Percentiles rank a stretch among this genome's conserved stretches.
Conservation (phyloP, 352 stramenopile genomes). For the Globisporangium perplexum region DNA sequence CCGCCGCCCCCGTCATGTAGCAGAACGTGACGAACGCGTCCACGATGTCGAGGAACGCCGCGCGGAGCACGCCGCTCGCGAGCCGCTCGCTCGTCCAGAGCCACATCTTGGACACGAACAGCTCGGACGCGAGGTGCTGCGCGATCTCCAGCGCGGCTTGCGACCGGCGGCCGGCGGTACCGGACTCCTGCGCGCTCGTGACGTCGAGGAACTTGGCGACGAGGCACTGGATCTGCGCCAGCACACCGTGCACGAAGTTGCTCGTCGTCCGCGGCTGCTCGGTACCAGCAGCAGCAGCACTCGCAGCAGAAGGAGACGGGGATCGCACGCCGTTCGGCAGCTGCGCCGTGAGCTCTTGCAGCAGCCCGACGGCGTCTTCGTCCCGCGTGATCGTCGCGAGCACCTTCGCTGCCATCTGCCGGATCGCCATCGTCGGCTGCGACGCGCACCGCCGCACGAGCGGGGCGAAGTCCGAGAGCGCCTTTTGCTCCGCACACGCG, state of each 20-base stretch:
- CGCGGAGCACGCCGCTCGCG: constrained; percentile 35
- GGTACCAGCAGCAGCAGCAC: background rate
- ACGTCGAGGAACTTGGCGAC: constrained; percentile 30
- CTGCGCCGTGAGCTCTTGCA: constrained; percentile 27
- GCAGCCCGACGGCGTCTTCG: constrained; percentile 35
- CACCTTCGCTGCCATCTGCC: constrained; percentile 76
- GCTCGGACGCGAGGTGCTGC: constrained; percentile 19
- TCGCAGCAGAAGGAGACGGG: background rate
- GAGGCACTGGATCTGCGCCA: constrained; percentile 54
- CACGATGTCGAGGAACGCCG: constrained; percentile 45
- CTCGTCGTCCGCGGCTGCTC: constrained; percentile 20
- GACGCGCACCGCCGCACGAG: constrained; percentile 62
- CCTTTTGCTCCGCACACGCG: constrained; percentile 9
- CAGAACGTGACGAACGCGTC: constrained; percentile 35
- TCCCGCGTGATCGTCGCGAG: constrained; percentile 61
- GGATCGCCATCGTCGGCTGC: constrained; percentile 68
- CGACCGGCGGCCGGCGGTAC: constrained; percentile 1
- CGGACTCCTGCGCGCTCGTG: constrained; percentile 1
- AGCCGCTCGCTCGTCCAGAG: constrained; percentile 26
- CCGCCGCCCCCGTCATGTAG: constrained; percentile 9
- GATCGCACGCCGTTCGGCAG: constrained; percentile 33
- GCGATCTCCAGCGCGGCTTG: constrained; percentile 21
- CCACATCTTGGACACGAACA: constrained; percentile 46
- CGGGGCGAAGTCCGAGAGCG: constrained; percentile 53
- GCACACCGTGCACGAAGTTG: constrained; percentile 61